These are phyloP conservation scores for Przewalskia tangutica DNA, from an alignment of 257 asterid species.

Conservation along the genomic window DNA sequence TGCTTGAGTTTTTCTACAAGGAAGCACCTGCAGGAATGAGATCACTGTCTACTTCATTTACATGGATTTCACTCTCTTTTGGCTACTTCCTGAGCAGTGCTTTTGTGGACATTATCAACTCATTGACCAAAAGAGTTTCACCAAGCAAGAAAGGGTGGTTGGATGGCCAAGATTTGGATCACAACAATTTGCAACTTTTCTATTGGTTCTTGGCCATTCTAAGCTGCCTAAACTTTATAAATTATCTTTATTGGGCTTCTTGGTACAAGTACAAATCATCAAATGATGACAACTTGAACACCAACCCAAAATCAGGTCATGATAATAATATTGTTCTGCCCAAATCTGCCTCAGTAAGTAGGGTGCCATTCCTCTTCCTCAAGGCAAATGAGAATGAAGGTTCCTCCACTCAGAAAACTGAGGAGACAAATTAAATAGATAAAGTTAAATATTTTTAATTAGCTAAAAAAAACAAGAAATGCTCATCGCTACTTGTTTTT, in stretches of 20 bases:
- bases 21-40: slow-evolving; percentile 67
- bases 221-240: slow-evolving; percentile 50
- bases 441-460: not conserved
- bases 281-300: not conserved
- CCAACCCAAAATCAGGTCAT: not conserved
- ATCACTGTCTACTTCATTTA: slow-evolving; percentile 59
- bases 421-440: not conserved
- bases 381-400: slow-evolving; percentile 7
- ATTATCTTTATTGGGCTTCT: slow-evolving; percentile 48
- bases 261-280: slow-evolving; percentile 52
- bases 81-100: slow-evolving; percentile 54
- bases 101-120: slow-evolving; percentile 35
- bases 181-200: slow-evolving; percentile 38
- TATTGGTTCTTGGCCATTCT: slow-evolving; percentile 51
- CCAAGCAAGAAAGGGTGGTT: slow-evolving; percentile 47
- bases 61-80: slow-evolving; percentile 45
- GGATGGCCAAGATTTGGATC: slow-evolving; percentile 38
- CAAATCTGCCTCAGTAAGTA: slow-evolving; percentile 8
- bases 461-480: not conserved
- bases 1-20: slow-evolving; percentile 54
- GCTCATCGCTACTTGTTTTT: not conserved
- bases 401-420: not conserved
- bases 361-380: slow-evolving; percentile 24
- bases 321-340: not conserved
- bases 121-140: slow-evolving; percentile 26